Evolutionary conservation across 2,329 filamentous ascomycete genomes (phyloP), one percentile per base, ranked within the genome.

Genomic region (Tolypocladium pustulatum): DNA sequence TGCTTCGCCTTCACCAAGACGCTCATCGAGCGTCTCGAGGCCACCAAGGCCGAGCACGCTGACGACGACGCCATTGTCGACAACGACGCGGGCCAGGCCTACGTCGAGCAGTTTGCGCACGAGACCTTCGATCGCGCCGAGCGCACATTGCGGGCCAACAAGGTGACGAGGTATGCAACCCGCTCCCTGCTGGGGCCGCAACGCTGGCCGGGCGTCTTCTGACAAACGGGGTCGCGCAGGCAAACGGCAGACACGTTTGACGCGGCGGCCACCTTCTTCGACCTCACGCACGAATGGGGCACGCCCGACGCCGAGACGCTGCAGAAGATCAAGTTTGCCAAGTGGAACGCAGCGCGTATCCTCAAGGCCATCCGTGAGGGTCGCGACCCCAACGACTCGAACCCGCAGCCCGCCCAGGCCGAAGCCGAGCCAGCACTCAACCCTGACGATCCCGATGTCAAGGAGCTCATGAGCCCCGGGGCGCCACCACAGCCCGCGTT

Each of bases 241-340:
- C 89, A 95, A 81, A 99, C 94, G 0, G 91, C 90, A 60, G 91
- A 95, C 69, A 97, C 92, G 0, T 96, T 97, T 65, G 88, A 92
- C 69, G 94, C 95, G 1, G 90, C 94, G 0, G 87, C 90, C 0
- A 96, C 91, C 0, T 97, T 99, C 72, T 86, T 97, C 67, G 91
- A 97, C 65, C 79, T 97, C 6, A 82, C 90, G 58, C 87, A 87
- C 63, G 88, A 96, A 67, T 99, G 93, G 91, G 87, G 85, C 7
- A 74, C 83, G 0, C 76, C 87, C 13, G 90, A 96, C 38, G 75
- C 82, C 1, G 91, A 97, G 68, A 84, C 87, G 25, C 80, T 85
- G 43, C 84, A 91, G 58, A 97, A 96, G 78, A 91, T 93, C 74
- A 97, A 95, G 72, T 99, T 90, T 70, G 91, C 93, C 49, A 99